Percentiles rank a stretch among this genome's conserved stretches.
These are phyloP conservation scores for Pseudogymnoascus destructans DNA, from an alignment of 2,329 filamentous ascomycete genomes.

Conservation along the genomic window DNA sequence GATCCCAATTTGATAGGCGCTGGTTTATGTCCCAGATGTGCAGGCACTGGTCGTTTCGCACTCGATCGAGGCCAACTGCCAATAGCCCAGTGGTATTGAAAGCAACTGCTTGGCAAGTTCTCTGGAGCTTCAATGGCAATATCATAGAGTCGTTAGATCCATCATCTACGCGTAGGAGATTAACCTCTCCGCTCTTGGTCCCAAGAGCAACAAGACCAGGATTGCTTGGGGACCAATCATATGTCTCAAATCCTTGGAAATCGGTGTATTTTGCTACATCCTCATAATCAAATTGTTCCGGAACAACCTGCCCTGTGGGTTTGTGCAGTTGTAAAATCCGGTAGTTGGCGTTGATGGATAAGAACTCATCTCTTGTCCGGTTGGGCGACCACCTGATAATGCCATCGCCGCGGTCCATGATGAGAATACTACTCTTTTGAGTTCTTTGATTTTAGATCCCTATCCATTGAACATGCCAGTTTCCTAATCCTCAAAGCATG, in stretches of 20 bases:
- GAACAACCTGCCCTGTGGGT: slow-evolving; percentile 45
- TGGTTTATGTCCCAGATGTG: slow-evolving; percentile 69
- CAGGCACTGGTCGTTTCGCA: slow-evolving; percentile 68
- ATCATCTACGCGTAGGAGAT: slow-evolving; percentile 60
- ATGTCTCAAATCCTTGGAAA: slow-evolving; percentile 49
- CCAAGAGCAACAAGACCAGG: slow-evolving; percentile 60
- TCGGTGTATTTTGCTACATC: slow-evolving; percentile 48
- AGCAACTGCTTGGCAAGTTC: slow-evolving; percentile 69
- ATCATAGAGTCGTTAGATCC: slow-evolving; percentile 51
- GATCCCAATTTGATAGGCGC: slow-evolving; percentile 38
- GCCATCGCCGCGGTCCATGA: slow-evolving; percentile 31
- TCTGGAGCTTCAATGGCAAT: slow-evolving; percentile 59
- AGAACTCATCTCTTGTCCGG: slow-evolving; percentile 43
- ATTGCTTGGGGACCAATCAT: slow-evolving; percentile 49
- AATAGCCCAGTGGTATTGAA: slow-evolving; percentile 61
- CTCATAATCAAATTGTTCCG: slow-evolving; percentile 43
- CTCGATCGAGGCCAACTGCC: slow-evolving; percentile 67
- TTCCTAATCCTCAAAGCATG: neutral
- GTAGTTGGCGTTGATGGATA: slow-evolving; percentile 52
- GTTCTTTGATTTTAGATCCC: neutral
- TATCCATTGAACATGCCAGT: neutral
- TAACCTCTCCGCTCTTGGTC: slow-evolving; percentile 61
- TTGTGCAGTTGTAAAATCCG: slow-evolving; percentile 50
- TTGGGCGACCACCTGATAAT: slow-evolving; percentile 56
- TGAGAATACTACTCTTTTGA: neutral